Percentiles rank a stretch among this genome's conserved stretches.
Conservation (phyloP, 2,329 filamentous ascomycete genomes). For the Aspergillus sp. region DNA sequence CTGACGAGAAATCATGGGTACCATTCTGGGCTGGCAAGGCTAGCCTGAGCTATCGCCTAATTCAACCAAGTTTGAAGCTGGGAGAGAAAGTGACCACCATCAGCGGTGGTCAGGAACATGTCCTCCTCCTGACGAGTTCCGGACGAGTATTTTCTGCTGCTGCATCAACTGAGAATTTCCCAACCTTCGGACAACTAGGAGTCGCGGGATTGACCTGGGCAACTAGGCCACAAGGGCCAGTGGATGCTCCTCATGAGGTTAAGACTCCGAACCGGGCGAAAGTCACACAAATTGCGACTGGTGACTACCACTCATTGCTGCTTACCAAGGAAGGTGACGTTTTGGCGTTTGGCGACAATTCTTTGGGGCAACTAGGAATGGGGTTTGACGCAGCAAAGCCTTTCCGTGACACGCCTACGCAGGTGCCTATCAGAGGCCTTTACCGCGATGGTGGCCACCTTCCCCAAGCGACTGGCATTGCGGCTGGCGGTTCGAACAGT, state of each 20-base stretch:
- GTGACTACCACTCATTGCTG: conserved; percentile 82
- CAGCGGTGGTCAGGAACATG: conserved; percentile 79
- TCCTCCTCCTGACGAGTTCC: conserved; percentile 76
- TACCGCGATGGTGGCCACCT: conserved; percentile 66
- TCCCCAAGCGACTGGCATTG: conserved; percentile 71
- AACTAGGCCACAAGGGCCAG: conserved; percentile 72
- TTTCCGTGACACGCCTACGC: conserved; percentile 67
- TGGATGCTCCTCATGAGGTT: conserved; percentile 81
- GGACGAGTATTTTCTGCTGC: conserved; percentile 90
- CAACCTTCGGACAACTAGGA: conserved; percentile 81
- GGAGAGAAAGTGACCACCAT: conserved; percentile 74
- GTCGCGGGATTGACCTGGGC: conserved; percentile 79
- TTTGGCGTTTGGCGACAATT: conserved; percentile 90
- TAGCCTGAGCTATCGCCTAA: conserved; percentile 67
- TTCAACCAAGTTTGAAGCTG: conserved; percentile 67
- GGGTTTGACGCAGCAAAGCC: conserved; percentile 63
- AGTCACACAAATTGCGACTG: conserved; percentile 73
- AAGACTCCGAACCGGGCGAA: conserved; percentile 68
- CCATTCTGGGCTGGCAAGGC: conserved; percentile 67
- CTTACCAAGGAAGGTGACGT: conserved; percentile 73
- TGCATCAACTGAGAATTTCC: conserved; percentile 74
- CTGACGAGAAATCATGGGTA: conserved; percentile 67
- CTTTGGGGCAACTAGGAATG: conserved; percentile 86
- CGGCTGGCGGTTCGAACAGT: conserved; percentile 81
- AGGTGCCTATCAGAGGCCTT: conserved; percentile 68